phyloP scores from a whole-genome alignment of 129 eudicot species.

The Mikania micrantha region DNA sequence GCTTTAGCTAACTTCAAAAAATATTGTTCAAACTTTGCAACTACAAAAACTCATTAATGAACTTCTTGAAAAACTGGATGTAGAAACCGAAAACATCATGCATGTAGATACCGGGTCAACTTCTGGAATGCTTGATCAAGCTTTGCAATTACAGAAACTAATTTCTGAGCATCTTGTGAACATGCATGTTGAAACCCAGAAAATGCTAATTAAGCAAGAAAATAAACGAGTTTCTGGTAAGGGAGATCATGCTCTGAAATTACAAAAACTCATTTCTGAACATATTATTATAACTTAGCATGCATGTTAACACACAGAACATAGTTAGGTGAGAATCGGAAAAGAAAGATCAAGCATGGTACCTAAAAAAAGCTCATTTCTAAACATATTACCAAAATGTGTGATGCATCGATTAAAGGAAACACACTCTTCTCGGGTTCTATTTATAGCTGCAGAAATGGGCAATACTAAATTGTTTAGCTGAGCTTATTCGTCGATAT shows the following conservation, averaged over 20 bases:
- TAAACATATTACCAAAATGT: not conserved
- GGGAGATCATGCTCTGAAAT: not conserved
- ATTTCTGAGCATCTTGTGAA: not conserved
- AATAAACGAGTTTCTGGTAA: not conserved
- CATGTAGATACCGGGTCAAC: not conserved
- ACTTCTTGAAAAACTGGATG: not conserved
- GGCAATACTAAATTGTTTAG: not conserved
- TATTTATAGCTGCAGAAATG: not conserved
- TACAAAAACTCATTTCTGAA: not conserved
- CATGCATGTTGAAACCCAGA: not conserved
- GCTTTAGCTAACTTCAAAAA: not conserved
- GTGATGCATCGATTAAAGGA: not conserved
- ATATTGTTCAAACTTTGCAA: not conserved
- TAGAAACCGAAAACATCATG: not conserved
- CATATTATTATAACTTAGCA: not conserved
- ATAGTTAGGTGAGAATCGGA: not conserved
- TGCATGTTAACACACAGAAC: not conserved
- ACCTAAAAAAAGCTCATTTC: not conserved
- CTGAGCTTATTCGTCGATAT: not conserved
- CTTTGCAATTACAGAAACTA: not conserved
- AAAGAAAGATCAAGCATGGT: not conserved
- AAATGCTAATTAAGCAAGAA: not conserved
- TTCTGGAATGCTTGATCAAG: not conserved
- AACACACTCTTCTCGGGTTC: not conserved
- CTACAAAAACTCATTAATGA: constrained; percentile 5